phyloP scores from a whole-genome alignment of 2,329 filamentous ascomycete species.

The Botrytis squamosa region DNA sequence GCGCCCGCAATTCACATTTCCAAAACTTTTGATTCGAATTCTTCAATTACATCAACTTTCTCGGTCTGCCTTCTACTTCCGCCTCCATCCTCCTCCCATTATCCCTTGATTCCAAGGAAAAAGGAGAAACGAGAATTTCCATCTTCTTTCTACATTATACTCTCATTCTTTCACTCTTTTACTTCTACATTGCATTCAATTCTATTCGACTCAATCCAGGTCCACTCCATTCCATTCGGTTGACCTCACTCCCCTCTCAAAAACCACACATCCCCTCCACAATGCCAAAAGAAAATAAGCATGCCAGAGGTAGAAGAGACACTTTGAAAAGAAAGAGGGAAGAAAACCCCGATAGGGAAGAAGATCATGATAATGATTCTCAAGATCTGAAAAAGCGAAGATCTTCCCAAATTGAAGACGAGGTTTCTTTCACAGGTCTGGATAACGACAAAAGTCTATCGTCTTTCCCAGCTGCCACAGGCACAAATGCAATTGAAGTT shows the following conservation, averaged over 20 bases:
- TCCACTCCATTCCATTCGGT: background rate
- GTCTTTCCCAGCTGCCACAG: conserved; percentile 20
- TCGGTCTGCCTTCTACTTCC: background rate
- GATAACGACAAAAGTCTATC: conserved; percentile 27
- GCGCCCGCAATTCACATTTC: conserved; percentile 11
- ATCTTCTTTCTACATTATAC: background rate
- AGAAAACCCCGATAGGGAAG: conserved; percentile 43
- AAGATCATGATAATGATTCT: conserved; percentile 37
- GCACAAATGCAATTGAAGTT: conserved; percentile 28
- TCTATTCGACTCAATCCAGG: background rate
- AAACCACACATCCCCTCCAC: conserved; percentile 3
- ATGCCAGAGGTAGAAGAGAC: conserved; percentile 55
- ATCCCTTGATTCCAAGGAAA: background rate
- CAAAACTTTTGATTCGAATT: conserved; percentile 10
- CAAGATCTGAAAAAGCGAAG: conserved; percentile 43
- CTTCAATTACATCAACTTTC: conserved; percentile 2
- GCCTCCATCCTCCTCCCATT: background rate
- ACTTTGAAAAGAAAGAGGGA: conserved; percentile 49
- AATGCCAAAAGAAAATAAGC: conserved; percentile 61
- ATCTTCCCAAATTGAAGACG: conserved; percentile 13
- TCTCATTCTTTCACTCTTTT: background rate
- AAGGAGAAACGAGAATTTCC: background rate
- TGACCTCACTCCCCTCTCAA: background rate
- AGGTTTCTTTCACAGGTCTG: conserved; percentile 24
- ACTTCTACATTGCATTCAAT: background rate